A percentile compares a stretch with the other conserved stretches of the same genome.
Conservation (phyloP, 305 asterid species). For the Fraxinus velutina region DNA sequence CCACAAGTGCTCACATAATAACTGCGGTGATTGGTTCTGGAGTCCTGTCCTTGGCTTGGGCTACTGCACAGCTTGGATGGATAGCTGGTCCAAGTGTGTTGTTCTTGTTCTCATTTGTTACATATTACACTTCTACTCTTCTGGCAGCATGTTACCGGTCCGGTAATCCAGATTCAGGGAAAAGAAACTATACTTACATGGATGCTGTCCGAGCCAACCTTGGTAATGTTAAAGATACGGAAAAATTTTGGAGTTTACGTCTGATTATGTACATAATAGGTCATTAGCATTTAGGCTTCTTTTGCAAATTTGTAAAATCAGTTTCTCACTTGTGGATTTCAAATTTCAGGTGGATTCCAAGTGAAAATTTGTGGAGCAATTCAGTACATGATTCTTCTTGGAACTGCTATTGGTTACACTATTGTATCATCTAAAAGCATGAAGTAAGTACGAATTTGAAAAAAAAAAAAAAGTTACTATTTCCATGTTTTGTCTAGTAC, state of each 20-base stretch:
- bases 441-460: background rate
- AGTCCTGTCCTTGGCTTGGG: background rate
- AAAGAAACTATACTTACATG: slow-evolving; percentile 47
- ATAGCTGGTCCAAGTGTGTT: background rate
- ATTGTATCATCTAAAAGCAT: background rate
- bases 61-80: background rate
- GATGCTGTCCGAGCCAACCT: slow-evolving; percentile 35
- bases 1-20: background rate
- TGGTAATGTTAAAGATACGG: slow-evolving; percentile 8
- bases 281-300: slow-evolving; percentile 18
- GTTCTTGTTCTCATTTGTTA: slow-evolving; percentile 36
- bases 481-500: background rate
- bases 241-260: background rate
- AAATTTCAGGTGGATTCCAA: background rate
- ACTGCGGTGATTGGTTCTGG: background rate
- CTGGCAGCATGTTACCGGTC: slow-evolving; percentile 38
- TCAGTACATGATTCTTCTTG: background rate
- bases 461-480: background rate
- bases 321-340: slow-evolving; percentile 18
- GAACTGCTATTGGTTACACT: background rate
- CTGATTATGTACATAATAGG: background rate
- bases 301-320: slow-evolving; percentile 56
- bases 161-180: slow-evolving; percentile 30
- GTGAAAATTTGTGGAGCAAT: background rate
- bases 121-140: slow-evolving; percentile 38